Conservation (phyloP, 2,329 filamentous ascomycete genomes). For the Colletotrichum sp. region DNA sequence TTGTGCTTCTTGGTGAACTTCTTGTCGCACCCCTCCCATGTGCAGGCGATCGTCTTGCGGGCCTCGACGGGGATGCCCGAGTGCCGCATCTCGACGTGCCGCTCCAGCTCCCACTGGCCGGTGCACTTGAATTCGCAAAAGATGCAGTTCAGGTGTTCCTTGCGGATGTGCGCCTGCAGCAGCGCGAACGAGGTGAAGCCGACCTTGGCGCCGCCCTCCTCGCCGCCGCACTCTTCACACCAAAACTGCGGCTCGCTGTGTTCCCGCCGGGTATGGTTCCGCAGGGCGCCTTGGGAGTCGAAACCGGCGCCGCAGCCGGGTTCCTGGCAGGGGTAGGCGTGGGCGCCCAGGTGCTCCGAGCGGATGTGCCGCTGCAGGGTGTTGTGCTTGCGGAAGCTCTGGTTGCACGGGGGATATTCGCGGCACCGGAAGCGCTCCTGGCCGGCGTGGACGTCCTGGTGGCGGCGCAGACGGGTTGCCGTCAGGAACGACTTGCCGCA, state of each 20-base stretch:
- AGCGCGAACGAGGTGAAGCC: conserved; percentile 76
- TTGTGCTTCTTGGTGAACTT: conserved; percentile 86
- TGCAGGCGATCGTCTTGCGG: conserved; percentile 70
- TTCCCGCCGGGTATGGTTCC: conserved; percentile 71
- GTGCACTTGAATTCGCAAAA: conserved; percentile 75
- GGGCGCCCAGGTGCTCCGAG: conserved; percentile 73
- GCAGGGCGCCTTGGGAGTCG: conserved; percentile 73
- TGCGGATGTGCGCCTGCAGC: conserved; percentile 75
- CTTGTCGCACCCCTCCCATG: conserved; percentile 71
- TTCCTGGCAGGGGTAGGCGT: conserved; percentile 74
- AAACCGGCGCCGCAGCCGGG: conserved; percentile 70
- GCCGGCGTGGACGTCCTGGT: conserved; percentile 79
- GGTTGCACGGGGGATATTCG: conserved; percentile 71
- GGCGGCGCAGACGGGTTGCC: conserved; percentile 76
- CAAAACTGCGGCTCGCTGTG: conserved; percentile 76
- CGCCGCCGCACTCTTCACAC: conserved; percentile 73
- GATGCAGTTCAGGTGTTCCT: conserved; percentile 76
- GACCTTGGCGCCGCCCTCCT: conserved; percentile 45
- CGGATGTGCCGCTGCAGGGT: conserved; percentile 85
- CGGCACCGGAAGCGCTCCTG: conserved; percentile 78
- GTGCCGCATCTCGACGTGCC: conserved; percentile 81
- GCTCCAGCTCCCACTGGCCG: conserved; percentile 70
- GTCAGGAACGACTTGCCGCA: conserved; percentile 86
- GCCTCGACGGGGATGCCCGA: conserved; percentile 65
- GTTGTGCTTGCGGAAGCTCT: conserved; percentile 86